These are phyloP conservation scores for Ogataea thermomethanolica DNA, from an alignment of 805 yeast species.

Conservation along the genomic window DNA sequence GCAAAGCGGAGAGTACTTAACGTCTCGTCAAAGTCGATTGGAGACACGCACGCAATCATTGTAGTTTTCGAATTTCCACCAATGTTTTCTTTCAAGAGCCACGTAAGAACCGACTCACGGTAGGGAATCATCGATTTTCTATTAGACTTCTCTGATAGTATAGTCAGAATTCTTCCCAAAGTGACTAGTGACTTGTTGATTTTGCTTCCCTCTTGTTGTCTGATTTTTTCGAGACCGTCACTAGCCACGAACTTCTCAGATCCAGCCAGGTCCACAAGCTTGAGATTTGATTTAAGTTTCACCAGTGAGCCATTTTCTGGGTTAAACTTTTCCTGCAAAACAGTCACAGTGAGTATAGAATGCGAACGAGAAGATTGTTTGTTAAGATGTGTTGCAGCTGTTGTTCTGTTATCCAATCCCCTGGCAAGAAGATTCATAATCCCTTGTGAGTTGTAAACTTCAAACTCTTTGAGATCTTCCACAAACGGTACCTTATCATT, in stretches of 20 bases:
- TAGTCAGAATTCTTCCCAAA: conserved; percentile 62
- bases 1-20: conserved; percentile 76
- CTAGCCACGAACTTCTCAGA: conserved; percentile 68
- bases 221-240: conserved; percentile 44
- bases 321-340: conserved; percentile 54
- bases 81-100: conserved; percentile 68
- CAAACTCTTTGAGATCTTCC: conserved; percentile 56
- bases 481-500: conserved; percentile 69
- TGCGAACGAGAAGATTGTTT: conserved; percentile 75
- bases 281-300: conserved; percentile 51
- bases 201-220: conserved; percentile 71
- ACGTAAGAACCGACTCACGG: conserved; percentile 72
- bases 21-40: conserved; percentile 74
- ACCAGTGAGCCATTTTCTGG: conserved; percentile 27
- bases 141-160: conserved; percentile 40
- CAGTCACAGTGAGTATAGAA: conserved; percentile 64
- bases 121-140: conserved; percentile 50
- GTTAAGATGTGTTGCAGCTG: conserved; percentile 74
- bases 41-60: conserved; percentile 86
- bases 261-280: conserved; percentile 78
- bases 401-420: conserved; percentile 59
- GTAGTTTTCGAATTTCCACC: conserved; percentile 82
- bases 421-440: conserved; percentile 42
- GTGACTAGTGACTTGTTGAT: conserved; percentile 78
- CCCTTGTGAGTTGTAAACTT: conserved; percentile 46